Evolutionary conservation across 306 rosid species (phyloP), one percentile per base, ranked within the genome.

Genomic region (Parietaria judaica): DNA sequence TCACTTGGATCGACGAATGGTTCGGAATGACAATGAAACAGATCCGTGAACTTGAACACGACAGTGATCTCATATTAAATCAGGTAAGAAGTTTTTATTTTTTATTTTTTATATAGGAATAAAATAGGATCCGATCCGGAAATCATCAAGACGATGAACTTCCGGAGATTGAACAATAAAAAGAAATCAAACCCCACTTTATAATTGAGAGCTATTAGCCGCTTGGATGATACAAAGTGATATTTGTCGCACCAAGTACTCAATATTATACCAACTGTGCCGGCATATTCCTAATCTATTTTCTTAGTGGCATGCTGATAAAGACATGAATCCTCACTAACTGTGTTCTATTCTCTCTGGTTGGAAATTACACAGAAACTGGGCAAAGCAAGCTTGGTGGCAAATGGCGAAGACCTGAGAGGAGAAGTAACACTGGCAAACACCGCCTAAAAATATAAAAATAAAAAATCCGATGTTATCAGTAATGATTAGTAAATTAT

Each of bases 1-100:
- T 69, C 56, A 54, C 73, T 51, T 78, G 82, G 82, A 73, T 78
- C 4, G 82, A 78, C 59, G 73, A 73, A 60, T 78, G 82, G 82
- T 73, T 56, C 10, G 82, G 82, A 39, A 61, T 78, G 82, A 73
- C 82, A 14, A 44, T 69, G 23, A 56, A 69, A 45, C 76, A 73
- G 23, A 54, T 78, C 60, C 79, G 56, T 39, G 66, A 78, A 62
- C 51, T 66, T 57, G 79, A 78, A 64, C 78, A 37, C 50, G 49
- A 11, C 44, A 69, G 56, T 41, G 38, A 60, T 14, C 73, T 69
- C 36, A 38, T 53, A 6, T 60, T 56, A 54, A 49, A 71, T 23
- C 70, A 78, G 81, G 81, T 77, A 72, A 8, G 56, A 58, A 34
- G 45, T 41, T 41, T 41, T 41, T 41, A 41, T 1, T 8, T 41